Base-by-base conservation (phyloP, 2,329 filamentous ascomycete species). In the Fusarium concolor region DNA sequence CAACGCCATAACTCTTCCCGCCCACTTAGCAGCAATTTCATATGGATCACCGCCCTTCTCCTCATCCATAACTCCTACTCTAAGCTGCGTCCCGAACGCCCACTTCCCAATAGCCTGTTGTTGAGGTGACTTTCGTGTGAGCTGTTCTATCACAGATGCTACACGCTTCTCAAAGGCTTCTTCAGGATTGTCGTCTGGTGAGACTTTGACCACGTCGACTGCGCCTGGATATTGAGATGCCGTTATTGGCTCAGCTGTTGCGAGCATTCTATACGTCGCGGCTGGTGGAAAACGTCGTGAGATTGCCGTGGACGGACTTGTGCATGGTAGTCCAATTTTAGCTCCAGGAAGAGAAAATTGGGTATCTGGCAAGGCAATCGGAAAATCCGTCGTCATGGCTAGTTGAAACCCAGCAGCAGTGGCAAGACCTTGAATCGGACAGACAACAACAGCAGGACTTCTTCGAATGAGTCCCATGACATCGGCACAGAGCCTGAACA, bases 361-460 rank as follows among this genome's bases (percentile, higher is more conserved):
- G 2, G 72, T 72, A 2, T 56, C 62, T 4, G 62, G 47, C 0
- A 71, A 20, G 1, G 69, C 62, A 5, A 74, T 73, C 0, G 72
- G 70, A 17, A 61, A 72, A n/a, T 74, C 72, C 2, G 70, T 49
- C 2, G 62, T 60, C 67, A 74, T 70, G 10, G 70, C 72, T 0
- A 74, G 67, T 38, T 74, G 72, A 7, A 74, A 72, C 4, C 72
- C 72, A 1, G 72, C 72, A 3, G 72, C 72, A 0, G 72, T 72
- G 8, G 72, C 72, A 10, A 73, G 62, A 3, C 72, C 69, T 10
- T 73, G 72, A 3, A 74, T 66, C 0, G 72, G 72, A 17, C 72
- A 74, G 10, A 74, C 65, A 5, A 74, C 56, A 1, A 66, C 53
- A 0, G 58, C 63, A 20, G 72, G 72, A 18, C 72, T 74, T n/a